Conservation (phyloP, 129 eudicot genomes). For the Kitagawia praeruptora region DNA sequence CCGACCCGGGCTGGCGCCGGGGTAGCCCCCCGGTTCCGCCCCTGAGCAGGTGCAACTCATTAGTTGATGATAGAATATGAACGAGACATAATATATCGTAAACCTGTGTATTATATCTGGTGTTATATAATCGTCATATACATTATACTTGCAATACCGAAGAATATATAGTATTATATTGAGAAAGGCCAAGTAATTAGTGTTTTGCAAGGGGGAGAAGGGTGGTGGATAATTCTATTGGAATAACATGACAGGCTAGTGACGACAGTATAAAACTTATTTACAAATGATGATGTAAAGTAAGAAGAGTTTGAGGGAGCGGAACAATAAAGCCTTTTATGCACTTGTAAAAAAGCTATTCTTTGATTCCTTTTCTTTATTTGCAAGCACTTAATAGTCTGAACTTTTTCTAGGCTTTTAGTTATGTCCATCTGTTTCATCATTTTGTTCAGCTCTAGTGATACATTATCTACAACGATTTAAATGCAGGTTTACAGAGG, state of each 20-base stretch:
- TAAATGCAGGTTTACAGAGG: slow-evolving; percentile 45
- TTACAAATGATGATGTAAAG: neutral
- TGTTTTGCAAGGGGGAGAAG: neutral
- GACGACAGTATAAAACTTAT: neutral
- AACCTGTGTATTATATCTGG: neutral
- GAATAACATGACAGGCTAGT: neutral
- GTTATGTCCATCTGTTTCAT: neutral
- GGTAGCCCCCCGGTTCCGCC: too few species aligned
- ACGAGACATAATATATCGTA: neutral
- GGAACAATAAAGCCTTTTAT: neutral
- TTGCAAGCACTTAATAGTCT: neutral
- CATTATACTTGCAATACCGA: neutral
- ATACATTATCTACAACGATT: neutral
- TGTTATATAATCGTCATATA: neutral
- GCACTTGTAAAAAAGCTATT: neutral
- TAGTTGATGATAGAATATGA: neutral
- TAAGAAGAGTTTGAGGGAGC: neutral
- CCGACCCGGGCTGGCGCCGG: too few species aligned
- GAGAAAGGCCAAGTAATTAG: neutral
- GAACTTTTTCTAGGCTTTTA: neutral
- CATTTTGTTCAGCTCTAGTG: neutral
- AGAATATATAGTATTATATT: neutral
- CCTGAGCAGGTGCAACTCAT: neutral
- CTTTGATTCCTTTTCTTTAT: neutral
- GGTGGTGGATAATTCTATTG: neutral